Evolutionary conservation across 2,329 filamentous ascomycete species (phyloP).

Genomic region (Penicillium sp.): DNA sequence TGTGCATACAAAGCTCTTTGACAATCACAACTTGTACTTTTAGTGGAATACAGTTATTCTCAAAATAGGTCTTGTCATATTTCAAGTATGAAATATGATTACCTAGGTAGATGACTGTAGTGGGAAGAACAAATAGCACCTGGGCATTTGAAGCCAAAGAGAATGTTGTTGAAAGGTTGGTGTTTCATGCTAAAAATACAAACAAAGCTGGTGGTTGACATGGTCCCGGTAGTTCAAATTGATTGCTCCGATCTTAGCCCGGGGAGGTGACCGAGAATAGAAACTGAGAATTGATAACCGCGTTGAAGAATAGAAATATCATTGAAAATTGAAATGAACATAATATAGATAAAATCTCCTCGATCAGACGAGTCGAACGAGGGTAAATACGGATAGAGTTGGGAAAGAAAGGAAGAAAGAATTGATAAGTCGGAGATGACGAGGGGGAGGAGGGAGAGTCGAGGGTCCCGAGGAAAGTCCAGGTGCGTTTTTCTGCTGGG

Average conservation of each 20-base stretch:
- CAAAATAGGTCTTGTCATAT: neutral
- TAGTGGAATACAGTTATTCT: neutral
- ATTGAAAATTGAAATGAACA: constrained; percentile 1
- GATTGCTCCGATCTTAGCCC: constrained; percentile 10
- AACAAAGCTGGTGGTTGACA: constrained; percentile 14
- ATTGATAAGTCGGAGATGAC: constrained; percentile 30
- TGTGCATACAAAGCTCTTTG: neutral
- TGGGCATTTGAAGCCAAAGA: neutral
- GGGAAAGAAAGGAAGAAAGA: constrained; percentile 14
- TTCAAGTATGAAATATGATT: neutral
- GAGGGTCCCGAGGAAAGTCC: constrained; percentile 30
- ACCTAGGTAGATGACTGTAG: neutral
- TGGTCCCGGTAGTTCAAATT: neutral
- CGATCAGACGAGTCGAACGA: constrained; percentile 57
- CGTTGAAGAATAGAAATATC: neutral
- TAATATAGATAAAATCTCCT: constrained; percentile 36
- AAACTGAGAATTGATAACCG: constrained; percentile 21
- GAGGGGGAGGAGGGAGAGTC: constrained; percentile 35
- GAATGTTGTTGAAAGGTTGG: neutral
- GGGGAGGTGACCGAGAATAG: constrained; percentile 4
- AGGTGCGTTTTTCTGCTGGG: constrained; percentile 18
- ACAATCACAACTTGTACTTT: neutral
- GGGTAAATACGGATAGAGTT: constrained; percentile 61
- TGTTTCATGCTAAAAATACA: constrained; percentile 5
- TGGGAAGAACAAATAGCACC: neutral